Evolutionary conservation across 2,329 filamentous ascomycete species (phyloP), one percentile per base, ranked within the genome.

Genomic region (Cladophialophora immunda): DNA sequence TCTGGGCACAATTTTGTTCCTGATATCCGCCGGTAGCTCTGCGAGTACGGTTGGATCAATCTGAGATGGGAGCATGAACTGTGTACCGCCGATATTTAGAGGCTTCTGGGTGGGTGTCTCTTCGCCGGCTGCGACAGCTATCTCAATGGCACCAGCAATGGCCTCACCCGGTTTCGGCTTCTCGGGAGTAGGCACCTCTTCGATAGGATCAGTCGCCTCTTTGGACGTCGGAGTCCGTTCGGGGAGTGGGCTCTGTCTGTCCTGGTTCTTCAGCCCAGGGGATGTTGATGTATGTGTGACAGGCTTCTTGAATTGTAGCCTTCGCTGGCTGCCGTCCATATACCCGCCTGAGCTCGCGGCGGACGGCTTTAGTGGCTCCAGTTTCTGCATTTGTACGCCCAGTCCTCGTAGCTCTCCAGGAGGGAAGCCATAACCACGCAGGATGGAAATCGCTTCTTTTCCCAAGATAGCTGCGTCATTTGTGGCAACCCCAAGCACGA

Each of bases 371-470:
- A 95, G 81, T 0, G 91, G 88, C 73, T 97, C 93, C 3, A 99
- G 84, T 77, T 93, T 97, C 15, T 93, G 95, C 88, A 98, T 91
- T 76, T 97, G 94, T 0, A 98, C 87, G 0, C 95, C 95, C 9
- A 99, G 83, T 0, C 95, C 95, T 74, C 95, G 87, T n/a, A 99
- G 84, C 76, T 99, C 95, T 9, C 94, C 95, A 0, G 95, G 93
- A 2, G 91, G 92, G 73, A 98, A 93, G 27, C 87, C 90, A 77
- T 92, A 94, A 1, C 90, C 89, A 62, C 91, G 89, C 62, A 99
- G 80, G 59, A 97, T 91, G 0, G 90, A 89, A n/a, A 97, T 83
- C 0, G 93, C 92, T 78, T 98, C 94, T 75, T 91, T 93, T 0
- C 89, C 89, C 45, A 98, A 85, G 1, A 87, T 78, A 30, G 90